Base-by-base conservation (phyloP, 805 yeast genomes). In the Saccharomycopsis sp. region DNA sequence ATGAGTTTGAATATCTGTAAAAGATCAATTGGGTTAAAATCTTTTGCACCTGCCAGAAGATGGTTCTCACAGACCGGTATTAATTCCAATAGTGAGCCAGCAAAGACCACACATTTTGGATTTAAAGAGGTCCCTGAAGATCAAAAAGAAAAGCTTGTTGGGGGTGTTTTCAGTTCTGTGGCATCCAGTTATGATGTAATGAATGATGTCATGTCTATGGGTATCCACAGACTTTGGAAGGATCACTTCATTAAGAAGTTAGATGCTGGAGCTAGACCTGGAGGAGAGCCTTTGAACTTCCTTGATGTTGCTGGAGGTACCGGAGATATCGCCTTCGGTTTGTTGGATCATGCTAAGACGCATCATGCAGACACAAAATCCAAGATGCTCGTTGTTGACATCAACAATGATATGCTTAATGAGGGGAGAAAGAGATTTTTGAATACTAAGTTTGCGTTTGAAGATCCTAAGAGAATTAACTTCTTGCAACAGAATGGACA, bases 231-330 rank as follows among this genome's bases (percentile, higher is more conserved):
- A 67, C 75, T 93, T 52, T 94, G 99, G 99, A 94, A 94, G 70
- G 83, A 82, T 68, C 96, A 92, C 69, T 87, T 94, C 70, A 91
- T 94, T 67, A 79, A 84, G 65, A 83, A 89, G 64, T 76, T 94
- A 58, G 97, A 94, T 69, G 96, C 97, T 51, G 99, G 99, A 38
- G 84, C 83, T 76, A 81, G 98, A 68, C 93, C 96, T 3, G 96
- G 93, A 52, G 81, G 83, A 14, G 81, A 85, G 64, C 97, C 97
- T 2, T 76, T 94, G 66, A 82, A 85, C 59, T 93, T 94, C 68
- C 78, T 94, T 63, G 99, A 94, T 72, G 98, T 94, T 58, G 99
- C 99, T 25, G 99, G 99, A 60, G 99, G 99, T 23, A 90, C 98
- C 9, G 99, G 99, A 53, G 99, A 94, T 69, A 93, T 94, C 72